Percentiles rank a stretch among this genome's conserved stretches.
These are phyloP conservation scores for Paraconiothyrium sp. DNA, from an alignment of 2,329 filamentous ascomycete species.

Conservation along the genomic window DNA sequence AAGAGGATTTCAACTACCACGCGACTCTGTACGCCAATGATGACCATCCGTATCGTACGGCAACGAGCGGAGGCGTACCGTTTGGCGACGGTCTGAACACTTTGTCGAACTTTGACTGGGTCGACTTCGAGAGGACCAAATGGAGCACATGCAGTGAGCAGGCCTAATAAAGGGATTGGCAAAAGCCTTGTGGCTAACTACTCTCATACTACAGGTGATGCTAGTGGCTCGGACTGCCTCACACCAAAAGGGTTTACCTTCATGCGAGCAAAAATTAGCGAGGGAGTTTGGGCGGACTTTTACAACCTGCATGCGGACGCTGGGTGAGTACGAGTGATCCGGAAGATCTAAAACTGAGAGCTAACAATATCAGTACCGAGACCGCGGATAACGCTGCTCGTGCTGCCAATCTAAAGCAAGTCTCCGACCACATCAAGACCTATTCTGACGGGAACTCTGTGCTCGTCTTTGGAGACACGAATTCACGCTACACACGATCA, in stretches of 20 bases:
- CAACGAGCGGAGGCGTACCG: conserved; percentile 71
- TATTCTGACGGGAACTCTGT: conserved; percentile 70
- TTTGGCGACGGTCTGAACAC: conserved; percentile 73
- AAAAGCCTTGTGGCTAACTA: neutral
- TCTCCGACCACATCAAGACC: conserved; percentile 65
- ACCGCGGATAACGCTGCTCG: conserved; percentile 64
- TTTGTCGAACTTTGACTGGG: conserved; percentile 66
- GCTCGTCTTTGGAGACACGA: conserved; percentile 71
- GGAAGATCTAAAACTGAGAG: neutral
- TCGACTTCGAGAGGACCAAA: conserved; percentile 65
- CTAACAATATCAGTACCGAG: conserved; percentile 49
- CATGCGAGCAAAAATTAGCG: conserved; percentile 66
- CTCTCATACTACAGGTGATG: neutral
- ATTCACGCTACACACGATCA: conserved; percentile 69
- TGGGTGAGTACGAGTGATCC: conserved; percentile 50
- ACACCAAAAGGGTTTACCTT: conserved; percentile 76
- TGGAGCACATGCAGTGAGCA: conserved; percentile 65
- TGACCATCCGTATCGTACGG: conserved; percentile 67
- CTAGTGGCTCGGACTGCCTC: conserved; percentile 67
- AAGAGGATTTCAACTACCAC: conserved; percentile 77
- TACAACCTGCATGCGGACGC: conserved; percentile 76
- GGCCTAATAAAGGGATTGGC: conserved; percentile 23
- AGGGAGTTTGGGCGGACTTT: conserved; percentile 67
- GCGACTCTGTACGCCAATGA: conserved; percentile 69
- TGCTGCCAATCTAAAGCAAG: conserved; percentile 67